These are phyloP conservation scores for Solanum microdontum DNA, from an alignment of 257 asterid species.

Conservation along the genomic window DNA sequence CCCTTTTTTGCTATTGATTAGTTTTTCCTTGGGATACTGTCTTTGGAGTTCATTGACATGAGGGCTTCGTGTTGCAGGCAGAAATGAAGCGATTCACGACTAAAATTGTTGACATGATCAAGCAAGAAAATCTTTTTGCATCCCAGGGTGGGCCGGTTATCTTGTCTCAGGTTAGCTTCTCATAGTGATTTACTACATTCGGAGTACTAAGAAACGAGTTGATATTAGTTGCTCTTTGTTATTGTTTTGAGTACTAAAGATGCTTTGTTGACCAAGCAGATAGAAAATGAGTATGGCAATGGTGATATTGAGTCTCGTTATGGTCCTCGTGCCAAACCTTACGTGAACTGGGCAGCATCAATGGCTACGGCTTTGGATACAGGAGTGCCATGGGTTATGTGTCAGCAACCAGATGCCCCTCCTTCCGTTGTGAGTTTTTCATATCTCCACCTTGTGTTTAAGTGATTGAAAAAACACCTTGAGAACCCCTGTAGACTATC, in stretches of 20 bases:
- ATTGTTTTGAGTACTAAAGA: neutral
- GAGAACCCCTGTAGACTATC: neutral
- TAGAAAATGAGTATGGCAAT: constrained; percentile 91
- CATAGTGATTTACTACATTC: neutral
- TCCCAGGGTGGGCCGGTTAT: constrained; percentile 92
- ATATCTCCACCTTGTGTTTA: neutral
- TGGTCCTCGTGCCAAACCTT: constrained; percentile 56
- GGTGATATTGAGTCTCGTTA: constrained; percentile 29
- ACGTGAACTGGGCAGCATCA: constrained; percentile 77
- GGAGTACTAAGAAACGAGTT: neutral
- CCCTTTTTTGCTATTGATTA: neutral
- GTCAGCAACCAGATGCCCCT: constrained; percentile 90
- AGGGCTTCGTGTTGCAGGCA: constrained; percentile 27
- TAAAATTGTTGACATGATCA: constrained; percentile 80
- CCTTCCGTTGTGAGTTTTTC: constrained; percentile 53
- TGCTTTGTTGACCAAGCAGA: constrained; percentile 19
- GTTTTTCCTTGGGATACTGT: neutral
- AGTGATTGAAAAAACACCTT: neutral
- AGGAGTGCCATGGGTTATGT: constrained; percentile 96
- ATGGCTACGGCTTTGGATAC: constrained; percentile 76
- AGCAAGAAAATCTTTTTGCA: constrained; percentile 69
- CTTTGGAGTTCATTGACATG: neutral
- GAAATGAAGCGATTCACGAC: constrained; percentile 86
- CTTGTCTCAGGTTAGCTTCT: constrained; percentile 59
- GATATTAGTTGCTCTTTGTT: neutral